Evolutionary conservation across 768 basidiomycete species (phyloP).

Genomic region (Russula compacta): DNA sequence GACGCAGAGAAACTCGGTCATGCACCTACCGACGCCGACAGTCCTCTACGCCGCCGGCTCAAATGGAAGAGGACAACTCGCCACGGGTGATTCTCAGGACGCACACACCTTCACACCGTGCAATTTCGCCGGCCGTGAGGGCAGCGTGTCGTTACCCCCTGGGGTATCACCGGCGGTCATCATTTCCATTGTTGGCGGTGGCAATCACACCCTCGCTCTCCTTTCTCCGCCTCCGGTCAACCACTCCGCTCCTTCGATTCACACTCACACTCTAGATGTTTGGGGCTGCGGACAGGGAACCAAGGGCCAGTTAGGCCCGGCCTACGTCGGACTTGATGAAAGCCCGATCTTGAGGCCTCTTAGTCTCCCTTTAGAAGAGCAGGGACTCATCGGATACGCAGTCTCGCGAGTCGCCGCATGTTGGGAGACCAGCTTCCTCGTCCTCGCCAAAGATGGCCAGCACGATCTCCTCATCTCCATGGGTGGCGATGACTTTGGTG

Average conservation of each 20-base stretch:
- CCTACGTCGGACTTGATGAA: constrained; percentile 22
- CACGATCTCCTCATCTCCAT: constrained; percentile 61
- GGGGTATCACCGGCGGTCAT: constrained; percentile 33
- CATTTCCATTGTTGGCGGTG: constrained; percentile 52
- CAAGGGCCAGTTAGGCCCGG: constrained; percentile 61
- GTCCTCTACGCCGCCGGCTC: constrained; percentile 37
- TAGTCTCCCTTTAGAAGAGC: constrained; percentile 30
- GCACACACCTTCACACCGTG: constrained; percentile 33
- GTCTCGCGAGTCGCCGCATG: constrained; percentile 48
- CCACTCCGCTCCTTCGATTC: neutral
- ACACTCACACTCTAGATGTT: constrained; percentile 30
- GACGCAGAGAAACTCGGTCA: neutral
- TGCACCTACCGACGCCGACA: neutral
- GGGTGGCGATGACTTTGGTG: constrained; percentile 81
- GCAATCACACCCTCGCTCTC: constrained; percentile 72
- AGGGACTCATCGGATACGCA: constrained; percentile 35
- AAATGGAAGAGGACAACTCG: constrained; percentile 42
- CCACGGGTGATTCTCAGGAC: constrained; percentile 32
- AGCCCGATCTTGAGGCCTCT: constrained; percentile 41
- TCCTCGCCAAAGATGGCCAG: constrained; percentile 36
- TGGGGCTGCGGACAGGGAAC: constrained; percentile 73
- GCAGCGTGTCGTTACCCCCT: constrained; percentile 23
- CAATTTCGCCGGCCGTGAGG: constrained; percentile 24
- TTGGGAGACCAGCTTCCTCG: constrained; percentile 82
- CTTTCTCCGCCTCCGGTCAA: constrained; percentile 33